Evolutionary conservation across 257 asterid genomes (phyloP), one percentile per base, ranked within the genome.

Genomic region (Mitragyna speciosa): DNA sequence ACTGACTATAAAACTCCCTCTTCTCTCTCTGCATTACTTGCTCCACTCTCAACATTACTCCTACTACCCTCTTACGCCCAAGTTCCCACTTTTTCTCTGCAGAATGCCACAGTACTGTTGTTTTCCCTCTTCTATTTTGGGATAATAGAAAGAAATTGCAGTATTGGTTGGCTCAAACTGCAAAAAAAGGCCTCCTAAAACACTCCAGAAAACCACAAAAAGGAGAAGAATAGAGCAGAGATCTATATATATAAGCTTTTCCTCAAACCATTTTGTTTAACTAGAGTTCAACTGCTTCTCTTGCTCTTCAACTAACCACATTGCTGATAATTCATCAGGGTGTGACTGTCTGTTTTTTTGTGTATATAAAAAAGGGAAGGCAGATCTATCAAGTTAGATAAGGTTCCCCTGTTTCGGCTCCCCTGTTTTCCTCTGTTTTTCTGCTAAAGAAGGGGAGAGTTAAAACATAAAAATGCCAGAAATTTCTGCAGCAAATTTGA

Each of bases 1-100:
- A 48, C 47, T 80, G 88, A 89, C 89, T 93, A 93, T 91, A 93
- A 90, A 91, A 80, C 80, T 67, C 84, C 92, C 84, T 12, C 79
- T 45, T 83, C 86, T 78, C 84, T 70, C 84, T 78, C 89, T 74
- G 84, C 72, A 78, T 81, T 70, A 87, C 89, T 87, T 82, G 89
- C 96, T 87, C 92, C 82, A 58, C 84, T 36, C 85, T 70, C 87
- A 39, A 67, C 79, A 76, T 56, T 45, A 61, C 43, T 58, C 4
- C 61, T 17, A 9, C 52, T 48, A 26, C 63, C 78, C 28, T 72
- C 82, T 48, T 77, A n/a, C 79, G 43, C 83, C 28, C 19, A 43
- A 70, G 39, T n/a, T 52, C 73, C 81, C 54, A 22, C 65, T 69
- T 24, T 51, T 76, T 36, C 87, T 61, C 83, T 56, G 39, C 67